Percentiles rank a stretch among this genome's conserved stretches.
phyloP scores from a whole-genome alignment of 306 rosid species.

The Gastrolobium bilobum region DNA sequence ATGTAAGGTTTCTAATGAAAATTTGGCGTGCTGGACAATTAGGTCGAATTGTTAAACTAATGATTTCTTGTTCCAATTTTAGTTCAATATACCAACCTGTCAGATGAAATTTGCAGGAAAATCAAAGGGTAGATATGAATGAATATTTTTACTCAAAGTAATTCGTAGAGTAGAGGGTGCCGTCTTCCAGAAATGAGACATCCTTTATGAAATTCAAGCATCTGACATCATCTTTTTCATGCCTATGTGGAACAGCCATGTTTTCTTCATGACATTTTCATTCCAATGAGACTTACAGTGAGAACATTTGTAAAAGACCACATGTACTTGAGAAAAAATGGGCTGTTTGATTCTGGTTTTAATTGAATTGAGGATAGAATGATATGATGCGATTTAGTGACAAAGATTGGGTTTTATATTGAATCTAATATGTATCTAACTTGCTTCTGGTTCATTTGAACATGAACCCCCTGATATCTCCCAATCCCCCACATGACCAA shows the following conservation, averaged over 20 bases:
- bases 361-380: slow-evolving; percentile 30
- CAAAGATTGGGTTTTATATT: slow-evolving; percentile 14
- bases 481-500: slow-evolving; percentile 16
- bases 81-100: slow-evolving; percentile 14
- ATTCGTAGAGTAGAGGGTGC: slow-evolving; percentile 10
- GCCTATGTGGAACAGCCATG: not conserved
- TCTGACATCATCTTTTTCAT: slow-evolving; percentile 12
- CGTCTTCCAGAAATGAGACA: slow-evolving; percentile 24
- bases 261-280: not conserved
- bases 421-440: slow-evolving; percentile 6
- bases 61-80: slow-evolving; percentile 33
- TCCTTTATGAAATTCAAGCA: slow-evolving; percentile 14
- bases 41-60: slow-evolving; percentile 28
- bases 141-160: slow-evolving; percentile 12
- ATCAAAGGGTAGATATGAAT: slow-evolving; percentile 13
- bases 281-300: slow-evolving; percentile 16
- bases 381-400: not conserved
- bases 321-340: slow-evolving; percentile 41
- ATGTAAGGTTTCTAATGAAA: slow-evolving; percentile 65
- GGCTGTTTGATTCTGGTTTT: slow-evolving; percentile 16
- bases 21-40: slow-evolving; percentile 41
- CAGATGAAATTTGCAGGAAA: slow-evolving; percentile 17
- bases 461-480: slow-evolving; percentile 2
- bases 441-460: slow-evolving; percentile 15
- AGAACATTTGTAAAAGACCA: not conserved